Evolutionary conservation across 1,139 yeast species (phyloP), one percentile per base, ranked within the genome.

Genomic region (Lodderomyces margitis): DNA sequence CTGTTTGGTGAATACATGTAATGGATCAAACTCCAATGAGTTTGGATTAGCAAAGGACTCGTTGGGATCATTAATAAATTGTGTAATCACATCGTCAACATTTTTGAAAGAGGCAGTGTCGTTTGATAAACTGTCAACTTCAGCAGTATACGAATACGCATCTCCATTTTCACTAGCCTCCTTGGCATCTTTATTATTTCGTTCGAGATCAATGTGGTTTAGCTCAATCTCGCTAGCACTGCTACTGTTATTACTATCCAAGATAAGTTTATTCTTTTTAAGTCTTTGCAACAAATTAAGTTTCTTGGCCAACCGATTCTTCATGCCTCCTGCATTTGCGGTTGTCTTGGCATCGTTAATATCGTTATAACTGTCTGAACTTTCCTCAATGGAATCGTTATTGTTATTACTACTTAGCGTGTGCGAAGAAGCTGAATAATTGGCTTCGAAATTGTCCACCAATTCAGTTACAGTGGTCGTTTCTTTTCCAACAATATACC

Each of bases 1-100:
- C 14, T 80, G 78, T 40, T 65, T 61, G 30, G 68, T 51, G 49
- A 84, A 84, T 1, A 70, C 67, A 21, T 63, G 66, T 38, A 74
- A 68, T 2, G 84, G 80, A 50, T 78, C 80, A 25, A 58, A 58
- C 2, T 39, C 36, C 8, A 47, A 44, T 12, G 55, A 46, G 12
- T 49, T 44, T 11, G 61, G 60, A 45, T 59, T 51, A 11, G 48
- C 39, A 34, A 41, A 49, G 14, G 37, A 21, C 14, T 45, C 48
- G 31, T 45, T 44, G 12, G 40, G 41, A 20, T 33, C 38, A n/a
- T 38, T 23, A 14, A 38, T 28, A 20, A 37, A 35, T 25, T 39
- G 25, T 33, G 30, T 35, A 27, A 21, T 30, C 10, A 21, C 17
- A 5, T 34, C 19, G 16, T 21, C 19, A 21, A 11, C 19, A 7